Conservation (phyloP, 176 grass and related monocot species). For the Bonia amplexicaulis region DNA sequence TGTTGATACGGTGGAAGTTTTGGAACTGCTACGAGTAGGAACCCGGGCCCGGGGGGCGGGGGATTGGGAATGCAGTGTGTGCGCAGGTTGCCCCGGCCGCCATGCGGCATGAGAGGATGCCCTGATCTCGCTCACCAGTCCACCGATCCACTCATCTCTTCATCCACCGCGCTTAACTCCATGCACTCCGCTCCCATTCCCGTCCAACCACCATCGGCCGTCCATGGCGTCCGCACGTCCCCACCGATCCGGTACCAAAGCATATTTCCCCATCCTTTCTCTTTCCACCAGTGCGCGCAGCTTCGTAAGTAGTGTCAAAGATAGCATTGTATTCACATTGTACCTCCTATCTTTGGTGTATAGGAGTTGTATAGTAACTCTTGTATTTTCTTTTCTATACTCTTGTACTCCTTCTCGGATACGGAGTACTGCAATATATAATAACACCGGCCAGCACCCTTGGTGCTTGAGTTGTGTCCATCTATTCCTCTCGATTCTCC, state of each 20-base stretch:
- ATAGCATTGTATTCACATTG: no score
- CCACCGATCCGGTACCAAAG: background rate
- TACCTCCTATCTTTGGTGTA: no score
- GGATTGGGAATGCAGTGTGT: background rate
- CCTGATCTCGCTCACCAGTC: background rate
- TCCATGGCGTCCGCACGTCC: background rate
- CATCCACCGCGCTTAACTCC: no score
- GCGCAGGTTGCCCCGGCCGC: background rate
- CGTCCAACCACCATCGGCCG: conserved; percentile 13
- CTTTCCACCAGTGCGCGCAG: background rate
- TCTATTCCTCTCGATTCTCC: no score
- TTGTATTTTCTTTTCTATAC: no score
- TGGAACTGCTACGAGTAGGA: background rate
- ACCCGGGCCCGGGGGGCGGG: background rate
- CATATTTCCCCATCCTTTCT: background rate
- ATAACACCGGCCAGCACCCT: no score
- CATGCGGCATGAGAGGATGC: background rate
- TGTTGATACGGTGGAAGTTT: background rate
- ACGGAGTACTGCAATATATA: no score
- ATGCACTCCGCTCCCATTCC: background rate
- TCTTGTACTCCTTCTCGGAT: no score
- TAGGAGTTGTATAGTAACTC: no score
- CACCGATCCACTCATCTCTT: no score
- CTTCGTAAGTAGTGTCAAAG: no score
- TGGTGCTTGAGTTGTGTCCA: no score